Conservation (phyloP, 306 rosid species). For the Hippophae rhamnoides region DNA sequence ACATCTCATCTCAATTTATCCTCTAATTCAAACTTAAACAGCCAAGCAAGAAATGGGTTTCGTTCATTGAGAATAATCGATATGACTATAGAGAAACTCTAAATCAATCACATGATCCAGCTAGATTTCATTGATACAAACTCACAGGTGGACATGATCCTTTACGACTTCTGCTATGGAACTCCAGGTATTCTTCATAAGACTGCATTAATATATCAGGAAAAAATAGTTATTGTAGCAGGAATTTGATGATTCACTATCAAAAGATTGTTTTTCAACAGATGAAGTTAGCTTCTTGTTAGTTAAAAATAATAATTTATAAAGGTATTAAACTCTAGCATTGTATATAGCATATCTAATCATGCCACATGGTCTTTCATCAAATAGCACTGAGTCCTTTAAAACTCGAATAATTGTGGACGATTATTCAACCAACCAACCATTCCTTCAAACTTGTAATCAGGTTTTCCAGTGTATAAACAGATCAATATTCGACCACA, state of each 20-base stretch:
- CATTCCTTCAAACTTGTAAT: too few species aligned
- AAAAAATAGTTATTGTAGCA: conserved; percentile 4
- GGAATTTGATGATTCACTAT: not conserved
- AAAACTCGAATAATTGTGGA: too few species aligned
- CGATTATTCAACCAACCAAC: too few species aligned
- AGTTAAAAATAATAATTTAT: too few species aligned
- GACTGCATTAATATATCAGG: conserved; percentile 26
- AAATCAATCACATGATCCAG: not conserved
- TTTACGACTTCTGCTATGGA: conserved; percentile 30
- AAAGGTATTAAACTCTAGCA: too few species aligned
- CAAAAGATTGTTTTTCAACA: not conserved
- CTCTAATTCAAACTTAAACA: too few species aligned
- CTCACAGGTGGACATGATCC: conserved; percentile 20
- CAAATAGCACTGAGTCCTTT: too few species aligned
- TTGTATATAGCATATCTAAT: too few species aligned
- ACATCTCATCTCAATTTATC: too few species aligned
- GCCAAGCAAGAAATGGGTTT: not conserved
- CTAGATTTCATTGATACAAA: conserved; percentile 3
- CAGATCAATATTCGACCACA: too few species aligned
- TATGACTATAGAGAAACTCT: not conserved
- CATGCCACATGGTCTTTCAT: too few species aligned
- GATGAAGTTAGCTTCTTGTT: not conserved
- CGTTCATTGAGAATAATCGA: not conserved
- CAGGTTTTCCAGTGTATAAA: too few species aligned
- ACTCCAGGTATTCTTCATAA: conserved; percentile 41